These are phyloP conservation scores for Phytopythium vexans DNA, from an alignment of 352 stramenopile genomes.

Conservation along the genomic window DNA sequence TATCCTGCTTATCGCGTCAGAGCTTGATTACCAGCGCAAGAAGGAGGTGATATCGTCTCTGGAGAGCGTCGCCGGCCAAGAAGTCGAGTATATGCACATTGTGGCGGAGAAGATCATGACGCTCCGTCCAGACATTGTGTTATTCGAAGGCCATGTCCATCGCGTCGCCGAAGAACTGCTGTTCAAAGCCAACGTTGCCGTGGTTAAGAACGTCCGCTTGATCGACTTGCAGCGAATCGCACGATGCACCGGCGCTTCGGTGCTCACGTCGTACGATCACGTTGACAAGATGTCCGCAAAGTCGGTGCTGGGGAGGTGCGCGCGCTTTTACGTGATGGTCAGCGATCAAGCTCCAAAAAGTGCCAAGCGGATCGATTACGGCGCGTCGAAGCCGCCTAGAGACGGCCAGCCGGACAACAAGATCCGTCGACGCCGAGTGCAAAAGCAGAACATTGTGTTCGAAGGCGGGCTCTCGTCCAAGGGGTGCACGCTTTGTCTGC, in stretches of 20 bases:
- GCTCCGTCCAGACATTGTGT: conserved; percentile 78
- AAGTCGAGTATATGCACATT: conserved; percentile 90
- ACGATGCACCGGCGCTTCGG: conserved; percentile 65
- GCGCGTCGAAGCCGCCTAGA: conserved; percentile 14
- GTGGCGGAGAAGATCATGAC: conserved; percentile 88
- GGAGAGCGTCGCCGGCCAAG: conserved; percentile 78
- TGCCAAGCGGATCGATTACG: conserved; percentile 49
- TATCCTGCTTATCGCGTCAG: conserved; percentile 80
- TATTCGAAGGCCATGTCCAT: conserved; percentile 84
- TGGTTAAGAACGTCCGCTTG: conserved; percentile 83
- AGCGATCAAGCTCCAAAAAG: conserved; percentile 78
- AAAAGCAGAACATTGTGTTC: conserved; percentile 85
- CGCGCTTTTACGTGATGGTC: conserved; percentile 81
- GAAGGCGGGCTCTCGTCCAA: conserved; percentile 70
- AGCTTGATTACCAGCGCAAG: conserved; percentile 82
- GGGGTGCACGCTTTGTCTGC: conserved; percentile 80
- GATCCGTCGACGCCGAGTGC: conserved; percentile 62
- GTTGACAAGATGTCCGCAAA: conserved; percentile 86
- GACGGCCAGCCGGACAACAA: conserved; percentile 68
- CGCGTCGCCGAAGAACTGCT: conserved; percentile 80
- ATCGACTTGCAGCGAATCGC: conserved; percentile 79
- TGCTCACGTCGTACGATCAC: conserved; percentile 84
- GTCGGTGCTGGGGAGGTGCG: conserved; percentile 72
- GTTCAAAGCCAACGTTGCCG: conserved; percentile 69
- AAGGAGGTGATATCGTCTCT: conserved; percentile 81